Evolutionary conservation across 2,329 filamentous ascomycete genomes (phyloP).

Genomic region (Alternaria arbusti): DNA sequence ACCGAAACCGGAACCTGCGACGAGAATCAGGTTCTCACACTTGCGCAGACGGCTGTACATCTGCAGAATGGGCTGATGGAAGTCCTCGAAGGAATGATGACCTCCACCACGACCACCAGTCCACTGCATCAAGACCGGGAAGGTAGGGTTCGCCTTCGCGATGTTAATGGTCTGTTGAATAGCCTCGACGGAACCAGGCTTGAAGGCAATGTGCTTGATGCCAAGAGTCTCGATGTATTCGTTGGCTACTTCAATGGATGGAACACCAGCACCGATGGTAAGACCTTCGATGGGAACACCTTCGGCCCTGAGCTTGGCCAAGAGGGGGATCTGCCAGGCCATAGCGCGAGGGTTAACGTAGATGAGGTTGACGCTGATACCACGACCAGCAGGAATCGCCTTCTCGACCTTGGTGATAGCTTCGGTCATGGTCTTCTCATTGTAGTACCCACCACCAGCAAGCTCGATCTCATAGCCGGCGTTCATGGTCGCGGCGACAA

Average conservation of each 20-base stretch:
- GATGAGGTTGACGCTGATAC: conserved; percentile 61
- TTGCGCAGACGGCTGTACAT: conserved; percentile 55
- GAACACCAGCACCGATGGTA: conserved; percentile 57
- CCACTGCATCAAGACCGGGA: conserved; percentile 58
- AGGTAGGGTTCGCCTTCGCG: conserved; percentile 54
- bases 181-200: conserved; percentile 54
- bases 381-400: conserved; percentile 55
- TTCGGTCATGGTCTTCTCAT: conserved; percentile 52
- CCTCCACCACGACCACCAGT: conserved; percentile 59
- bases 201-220: conserved; percentile 57
- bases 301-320: conserved; percentile 55
- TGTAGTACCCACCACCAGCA: conserved; percentile 60
- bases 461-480: conserved; percentile 59
- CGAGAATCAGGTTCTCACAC: conserved; percentile 55
- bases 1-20: conserved; percentile 58
- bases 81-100: conserved; percentile 59
- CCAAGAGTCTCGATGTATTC: conserved; percentile 65
- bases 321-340: conserved; percentile 60
- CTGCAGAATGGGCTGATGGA: conserved; percentile 57
- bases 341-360: conserved; percentile 61
- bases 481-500: conserved; percentile 61
- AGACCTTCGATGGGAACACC: conserved; percentile 56
- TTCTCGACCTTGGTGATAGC: conserved; percentile 56
- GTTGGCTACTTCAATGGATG: conserved; percentile 56
- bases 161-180: conserved; percentile 57